Evolutionary conservation across 306 rosid genomes (phyloP).

Genomic region (Sechiopsis laciniata): DNA sequence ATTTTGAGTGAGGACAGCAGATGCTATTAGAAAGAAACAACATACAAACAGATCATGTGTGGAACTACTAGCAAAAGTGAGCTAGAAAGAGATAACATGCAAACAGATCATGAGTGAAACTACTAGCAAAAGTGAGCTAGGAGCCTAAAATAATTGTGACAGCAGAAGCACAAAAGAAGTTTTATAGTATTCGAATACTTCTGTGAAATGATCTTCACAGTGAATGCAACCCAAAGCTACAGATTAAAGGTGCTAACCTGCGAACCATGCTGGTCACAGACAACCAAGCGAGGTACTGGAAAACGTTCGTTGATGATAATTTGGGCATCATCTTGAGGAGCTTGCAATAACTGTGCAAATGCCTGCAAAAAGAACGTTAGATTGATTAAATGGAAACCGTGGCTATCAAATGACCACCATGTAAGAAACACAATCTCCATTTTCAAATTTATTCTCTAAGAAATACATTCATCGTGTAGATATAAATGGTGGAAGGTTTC

Average conservation of each 20-base stretch:
- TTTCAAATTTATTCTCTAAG: neutral
- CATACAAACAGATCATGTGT: neutral
- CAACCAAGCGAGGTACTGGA: constrained; percentile 94
- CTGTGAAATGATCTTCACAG: neutral
- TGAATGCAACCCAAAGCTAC: neutral
- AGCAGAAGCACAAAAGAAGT: neutral
- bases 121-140: neutral
- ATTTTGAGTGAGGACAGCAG: constrained; percentile 5
- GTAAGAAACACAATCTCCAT: neutral
- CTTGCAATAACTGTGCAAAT: constrained; percentile 70
- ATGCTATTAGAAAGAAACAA: neutral
- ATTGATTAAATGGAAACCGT: neutral
- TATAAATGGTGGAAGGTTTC: neutral
- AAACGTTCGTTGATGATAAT: constrained; percentile 61
- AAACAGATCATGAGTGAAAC: no score
- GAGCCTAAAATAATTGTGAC: neutral
- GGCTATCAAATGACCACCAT: neutral
- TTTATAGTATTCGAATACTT: neutral
- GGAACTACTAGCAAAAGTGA: no score
- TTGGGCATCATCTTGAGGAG: constrained; percentile 77
- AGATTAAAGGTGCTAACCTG: constrained; percentile 52
- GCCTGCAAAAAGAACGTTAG: constrained; percentile 44
- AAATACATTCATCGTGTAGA: neutral
- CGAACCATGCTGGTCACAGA: constrained; percentile 97
- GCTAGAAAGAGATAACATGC: no score